These are phyloP conservation scores for Aspergillus hancockii DNA, from an alignment of 495 filamentous ascomycete genomes.

Conservation along the genomic window DNA sequence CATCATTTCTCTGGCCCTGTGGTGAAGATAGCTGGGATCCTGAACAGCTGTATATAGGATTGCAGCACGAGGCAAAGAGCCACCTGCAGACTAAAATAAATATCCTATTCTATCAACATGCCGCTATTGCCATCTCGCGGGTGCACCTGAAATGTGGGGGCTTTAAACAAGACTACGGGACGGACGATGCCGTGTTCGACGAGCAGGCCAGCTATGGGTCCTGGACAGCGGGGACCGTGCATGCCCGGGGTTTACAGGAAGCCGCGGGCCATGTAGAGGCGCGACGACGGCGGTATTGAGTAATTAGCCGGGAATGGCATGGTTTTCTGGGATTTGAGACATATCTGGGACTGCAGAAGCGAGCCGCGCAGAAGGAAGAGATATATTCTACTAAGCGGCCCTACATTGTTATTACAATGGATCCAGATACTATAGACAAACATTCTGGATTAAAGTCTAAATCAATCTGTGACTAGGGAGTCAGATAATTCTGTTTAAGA, in stretches of 20 bases:
- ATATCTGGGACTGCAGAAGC: not conserved
- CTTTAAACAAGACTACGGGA: constrained; percentile 1
- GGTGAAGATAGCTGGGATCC: not conserved
- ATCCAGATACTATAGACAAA: too few species aligned
- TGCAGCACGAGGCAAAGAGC: constrained; percentile 4
- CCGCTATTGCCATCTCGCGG: constrained; percentile 4
- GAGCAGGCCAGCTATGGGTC: constrained; percentile 5
- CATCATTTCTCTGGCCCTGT: constrained; percentile 1
- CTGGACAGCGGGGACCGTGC: not conserved
- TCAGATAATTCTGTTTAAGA: too few species aligned
- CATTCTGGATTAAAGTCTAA: too few species aligned
- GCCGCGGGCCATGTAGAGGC: constrained; percentile 3
- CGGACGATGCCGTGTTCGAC: not conserved
- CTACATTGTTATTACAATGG: too few species aligned
- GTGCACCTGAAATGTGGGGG: constrained; percentile 1
- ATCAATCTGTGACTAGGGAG: too few species aligned
- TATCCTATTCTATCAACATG: not conserved
- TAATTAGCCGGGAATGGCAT: constrained; percentile 3
- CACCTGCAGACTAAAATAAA: constrained; percentile 4
- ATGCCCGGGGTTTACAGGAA: constrained; percentile 1
- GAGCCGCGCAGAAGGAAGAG: not conserved
- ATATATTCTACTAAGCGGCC: too few species aligned
- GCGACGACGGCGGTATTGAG: constrained; percentile 1
- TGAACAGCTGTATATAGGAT: not conserved
- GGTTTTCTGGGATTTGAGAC: constrained; percentile 6